Evolutionary conservation across 257 asterid species (phyloP).

Genomic region (Solanum megistacrolobum): DNA sequence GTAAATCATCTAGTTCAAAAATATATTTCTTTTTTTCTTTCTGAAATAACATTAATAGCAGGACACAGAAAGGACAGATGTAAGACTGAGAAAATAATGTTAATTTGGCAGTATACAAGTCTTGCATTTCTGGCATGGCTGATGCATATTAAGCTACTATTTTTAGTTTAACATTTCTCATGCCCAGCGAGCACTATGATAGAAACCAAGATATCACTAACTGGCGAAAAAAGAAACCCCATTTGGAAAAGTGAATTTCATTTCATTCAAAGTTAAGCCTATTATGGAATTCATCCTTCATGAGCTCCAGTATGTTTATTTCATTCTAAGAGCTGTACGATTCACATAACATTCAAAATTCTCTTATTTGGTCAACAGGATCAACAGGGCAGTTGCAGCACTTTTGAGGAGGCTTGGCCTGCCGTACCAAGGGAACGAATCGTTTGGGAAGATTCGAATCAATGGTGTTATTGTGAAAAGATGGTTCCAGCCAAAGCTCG

Average conservation of each 20-base stretch:
- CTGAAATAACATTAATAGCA: not conserved
- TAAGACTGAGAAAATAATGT: not conserved
- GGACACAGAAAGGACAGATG: not conserved
- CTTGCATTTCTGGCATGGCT: not conserved
- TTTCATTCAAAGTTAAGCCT: not conserved
- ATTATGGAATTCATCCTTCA: not conserved
- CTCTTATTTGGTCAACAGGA: constrained; percentile 45
- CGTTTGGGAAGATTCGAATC: constrained; percentile 73
- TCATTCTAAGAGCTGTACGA: not conserved
- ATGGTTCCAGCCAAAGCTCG: constrained; percentile 86
- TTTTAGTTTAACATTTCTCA: not conserved
- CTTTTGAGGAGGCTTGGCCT: constrained; percentile 77
- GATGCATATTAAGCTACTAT: not conserved
- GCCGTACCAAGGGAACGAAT: constrained; percentile 70
- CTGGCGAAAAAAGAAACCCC: not conserved
- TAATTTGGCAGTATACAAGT: not conserved
- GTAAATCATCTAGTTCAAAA: not conserved
- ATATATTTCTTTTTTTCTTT: not conserved
- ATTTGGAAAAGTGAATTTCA: not conserved
- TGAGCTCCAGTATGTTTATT: not conserved
- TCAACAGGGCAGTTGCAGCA: constrained; percentile 70
- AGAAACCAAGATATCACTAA: not conserved
- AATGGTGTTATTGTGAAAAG: constrained; percentile 57
- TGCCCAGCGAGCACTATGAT: not conserved
- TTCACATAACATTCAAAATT: not conserved